Conservation (phyloP, 768 basidiomycete species). For the Trametes sanguinea region DNA sequence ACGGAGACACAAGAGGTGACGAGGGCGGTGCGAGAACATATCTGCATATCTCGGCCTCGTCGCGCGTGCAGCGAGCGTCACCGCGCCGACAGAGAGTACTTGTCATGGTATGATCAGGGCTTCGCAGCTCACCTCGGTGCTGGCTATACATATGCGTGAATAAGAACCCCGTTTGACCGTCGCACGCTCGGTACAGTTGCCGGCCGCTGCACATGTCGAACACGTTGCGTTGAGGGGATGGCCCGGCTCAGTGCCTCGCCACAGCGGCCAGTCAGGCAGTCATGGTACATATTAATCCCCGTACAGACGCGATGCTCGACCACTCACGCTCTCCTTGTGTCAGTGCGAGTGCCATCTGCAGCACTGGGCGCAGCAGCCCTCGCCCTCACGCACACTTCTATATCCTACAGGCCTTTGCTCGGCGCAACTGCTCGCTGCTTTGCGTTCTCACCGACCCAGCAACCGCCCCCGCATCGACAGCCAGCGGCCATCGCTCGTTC, state of each 20-base stretch:
- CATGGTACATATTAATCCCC: slow-evolving; percentile 9
- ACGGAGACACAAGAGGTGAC: background rate
- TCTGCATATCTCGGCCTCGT: background rate
- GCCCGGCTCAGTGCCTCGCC: background rate
- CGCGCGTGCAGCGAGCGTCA: background rate
- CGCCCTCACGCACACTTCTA: too few species aligned
- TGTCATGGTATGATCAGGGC: too few species aligned
- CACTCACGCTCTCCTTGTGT: too few species aligned
- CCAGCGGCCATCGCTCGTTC: background rate
- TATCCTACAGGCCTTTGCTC: too few species aligned
- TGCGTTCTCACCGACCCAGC: slow-evolving; percentile 1
- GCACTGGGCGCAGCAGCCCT: too few species aligned
- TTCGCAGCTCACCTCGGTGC: too few species aligned
- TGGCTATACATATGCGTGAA: slow-evolving; percentile 7
- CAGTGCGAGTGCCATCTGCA: too few species aligned
- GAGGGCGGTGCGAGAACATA: background rate
- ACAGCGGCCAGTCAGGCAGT: background rate
- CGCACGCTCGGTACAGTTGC: slow-evolving; percentile 16
- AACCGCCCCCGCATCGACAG: background rate
- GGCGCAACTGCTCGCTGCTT: too few species aligned
- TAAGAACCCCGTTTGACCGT: slow-evolving; percentile 20
- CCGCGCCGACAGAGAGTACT: background rate
- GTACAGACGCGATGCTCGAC: background rate
- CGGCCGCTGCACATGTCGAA: slow-evolving; percentile 22
- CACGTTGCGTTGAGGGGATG: slow-evolving; percentile 18